Base-by-base conservation (phyloP, 176 grass and related monocot species). In the Echinochloa phyllopogon region DNA sequence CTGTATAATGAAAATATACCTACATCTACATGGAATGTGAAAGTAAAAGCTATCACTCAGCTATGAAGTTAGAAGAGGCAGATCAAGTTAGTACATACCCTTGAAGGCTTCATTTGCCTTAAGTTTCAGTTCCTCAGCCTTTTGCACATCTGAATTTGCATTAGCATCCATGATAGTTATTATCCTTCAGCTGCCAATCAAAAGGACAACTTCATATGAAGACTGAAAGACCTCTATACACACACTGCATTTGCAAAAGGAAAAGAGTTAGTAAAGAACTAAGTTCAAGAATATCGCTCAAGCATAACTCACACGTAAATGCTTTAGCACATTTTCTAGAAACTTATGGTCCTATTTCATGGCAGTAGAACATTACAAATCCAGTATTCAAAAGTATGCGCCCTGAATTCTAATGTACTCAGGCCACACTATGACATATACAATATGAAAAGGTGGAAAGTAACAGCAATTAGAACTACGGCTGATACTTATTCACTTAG, bases 91-190 rank as follows among this genome's bases (percentile, higher is more conserved):
- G 50, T 25, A 11, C 64, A 45, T 84, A 99, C 96, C 87, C 86
- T 96, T 99, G 65, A 99, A 99, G 74, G 93, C 93, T 21, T 92
- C 88, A 72, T 96, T 99, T 74, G 96, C 96, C 27, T 71, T 86
- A 60, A 93, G 60, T 74, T 94, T 94, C 41, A 96, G 72, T 72
- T 94, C 93, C 63, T 99, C 96, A 14, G 96, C 91, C 50, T 77
- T 90, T 78, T 92, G 84, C 65, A 58, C 61, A 84, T 94, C 85
- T 77, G 83, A 81, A 82, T 63, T 92, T 87, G 88, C 48, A 88
- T 39, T 77, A 64, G 71, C 59, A 63, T 80, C 86, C 89, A 91
- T 84, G 44, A 61, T 72, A 29, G 58, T 67, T 85, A 82, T 82
- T 68, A 29, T 57, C 69, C 69, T 57, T 74, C 48, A 87, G 37